Conservation (phyloP, 495 filamentous ascomycete genomes). For the Entonaema liquescens region DNA sequence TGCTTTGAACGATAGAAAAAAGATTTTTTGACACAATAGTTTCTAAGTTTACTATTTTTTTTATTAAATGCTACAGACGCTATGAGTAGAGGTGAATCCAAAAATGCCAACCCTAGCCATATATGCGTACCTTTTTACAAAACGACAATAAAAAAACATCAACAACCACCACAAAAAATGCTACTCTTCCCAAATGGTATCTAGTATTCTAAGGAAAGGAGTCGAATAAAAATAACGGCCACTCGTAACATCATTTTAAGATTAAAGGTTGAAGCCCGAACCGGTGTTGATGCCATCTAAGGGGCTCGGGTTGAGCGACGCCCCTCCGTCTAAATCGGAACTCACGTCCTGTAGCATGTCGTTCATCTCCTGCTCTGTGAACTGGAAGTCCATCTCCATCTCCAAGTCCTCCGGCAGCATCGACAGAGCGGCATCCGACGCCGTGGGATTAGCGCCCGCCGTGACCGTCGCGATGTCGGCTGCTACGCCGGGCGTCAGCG, state of each 20-base stretch:
- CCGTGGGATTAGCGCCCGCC: neutral
- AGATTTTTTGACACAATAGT: neutral
- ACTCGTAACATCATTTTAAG: neutral
- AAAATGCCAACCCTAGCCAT: conserved; percentile 4
- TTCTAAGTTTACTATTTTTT: neutral
- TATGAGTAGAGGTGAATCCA: conserved; percentile 3
- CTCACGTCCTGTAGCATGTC: conserved; percentile 51
- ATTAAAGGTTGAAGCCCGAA: conserved; percentile 16
- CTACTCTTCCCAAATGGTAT: conserved; percentile 48
- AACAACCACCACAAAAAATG: neutral
- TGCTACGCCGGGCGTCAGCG: conserved; percentile 17
- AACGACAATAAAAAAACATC: too few relatives aligned
- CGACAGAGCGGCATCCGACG: conserved; percentile 15
- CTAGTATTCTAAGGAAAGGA: conserved; percentile 25
- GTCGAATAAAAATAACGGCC: conserved; percentile 1
- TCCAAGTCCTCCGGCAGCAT: conserved; percentile 37
- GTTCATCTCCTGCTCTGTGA: conserved; percentile 50
- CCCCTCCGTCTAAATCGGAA: conserved; percentile 19
- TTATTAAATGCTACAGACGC: neutral
- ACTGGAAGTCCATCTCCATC: conserved; percentile 44
- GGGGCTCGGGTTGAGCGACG: conserved; percentile 9
- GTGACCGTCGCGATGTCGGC: conserved; percentile 23
- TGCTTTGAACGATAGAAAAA: neutral
- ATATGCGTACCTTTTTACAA: neutral
- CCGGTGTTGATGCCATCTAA: neutral